Conservation (phyloP, 345 rosid species). For the Leavenworthia alabamica region DNA sequence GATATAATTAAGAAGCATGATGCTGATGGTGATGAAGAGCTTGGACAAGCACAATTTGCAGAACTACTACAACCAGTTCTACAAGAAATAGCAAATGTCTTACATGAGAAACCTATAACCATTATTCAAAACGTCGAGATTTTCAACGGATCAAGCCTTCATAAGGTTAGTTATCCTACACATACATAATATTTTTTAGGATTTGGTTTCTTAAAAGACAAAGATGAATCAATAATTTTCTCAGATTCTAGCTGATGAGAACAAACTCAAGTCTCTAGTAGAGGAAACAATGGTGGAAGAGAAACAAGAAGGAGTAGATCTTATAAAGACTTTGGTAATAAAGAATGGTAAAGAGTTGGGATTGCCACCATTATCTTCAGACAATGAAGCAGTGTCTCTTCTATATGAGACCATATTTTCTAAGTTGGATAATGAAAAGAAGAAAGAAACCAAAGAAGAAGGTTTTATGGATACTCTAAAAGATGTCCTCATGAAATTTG, state of each 20-base stretch:
- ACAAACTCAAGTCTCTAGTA: conserved; percentile 34
- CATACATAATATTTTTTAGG: not conserved
- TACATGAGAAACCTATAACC: conserved; percentile 43
- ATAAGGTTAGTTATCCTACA: conserved; percentile 45
- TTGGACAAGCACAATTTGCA: conserved; percentile 92
- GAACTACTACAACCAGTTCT: conserved; percentile 63
- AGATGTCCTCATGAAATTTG: conserved; percentile 52
- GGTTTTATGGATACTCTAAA: conserved; percentile 27
- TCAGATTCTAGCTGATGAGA: conserved; percentile 57
- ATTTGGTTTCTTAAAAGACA: not conserved
- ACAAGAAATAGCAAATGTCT: conserved; percentile 64
- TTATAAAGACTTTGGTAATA: conserved; percentile 45
- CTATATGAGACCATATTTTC: conserved; percentile 54
- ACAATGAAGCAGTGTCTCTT: conserved; percentile 47
- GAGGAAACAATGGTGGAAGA: conserved; percentile 37
- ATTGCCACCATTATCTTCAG: conserved; percentile 54
- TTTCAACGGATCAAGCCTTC: conserved; percentile 54
- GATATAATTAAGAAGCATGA: conserved; percentile 68
- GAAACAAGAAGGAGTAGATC: conserved; percentile 17
- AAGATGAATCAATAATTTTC: conserved; percentile 1
- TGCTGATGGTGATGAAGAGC: conserved; percentile 61
- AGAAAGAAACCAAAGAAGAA: conserved; percentile 25
- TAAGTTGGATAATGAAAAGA: conserved; percentile 28
- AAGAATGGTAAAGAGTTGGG: conserved; percentile 57
- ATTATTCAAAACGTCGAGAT: conserved; percentile 49